Conservation (phyloP, 2,329 filamentous ascomycete genomes). For the Talaromyces sp. region DNA sequence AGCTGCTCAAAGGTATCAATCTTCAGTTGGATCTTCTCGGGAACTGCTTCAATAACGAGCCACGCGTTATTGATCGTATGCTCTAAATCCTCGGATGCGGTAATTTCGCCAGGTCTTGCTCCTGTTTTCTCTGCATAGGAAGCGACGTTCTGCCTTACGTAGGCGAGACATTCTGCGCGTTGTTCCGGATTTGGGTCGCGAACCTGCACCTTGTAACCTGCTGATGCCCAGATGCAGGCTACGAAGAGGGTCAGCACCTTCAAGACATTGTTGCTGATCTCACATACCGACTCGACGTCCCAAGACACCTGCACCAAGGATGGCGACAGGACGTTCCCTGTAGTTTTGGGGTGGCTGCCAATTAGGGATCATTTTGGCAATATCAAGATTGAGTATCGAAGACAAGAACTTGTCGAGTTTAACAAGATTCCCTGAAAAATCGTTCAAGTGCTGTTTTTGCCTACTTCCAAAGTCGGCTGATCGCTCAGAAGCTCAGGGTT, state of each 20-base stretch:
- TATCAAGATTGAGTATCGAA: too few species aligned
- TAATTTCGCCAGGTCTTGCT: too few species aligned
- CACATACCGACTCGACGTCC: slow-evolving; percentile 38
- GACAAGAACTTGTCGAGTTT: too few species aligned
- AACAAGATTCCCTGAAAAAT: too few species aligned
- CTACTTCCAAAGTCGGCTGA: too few species aligned
- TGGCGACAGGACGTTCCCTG: too few species aligned
- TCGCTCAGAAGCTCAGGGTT: too few species aligned
- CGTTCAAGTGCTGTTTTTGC: too few species aligned
- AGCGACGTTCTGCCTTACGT: neutral
- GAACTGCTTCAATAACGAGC: slow-evolving; percentile 5
- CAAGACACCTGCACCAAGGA: slow-evolving; percentile 31
- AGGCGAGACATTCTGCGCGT: slow-evolving; percentile 24
- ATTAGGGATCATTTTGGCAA: too few species aligned
- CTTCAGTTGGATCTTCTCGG: neutral
- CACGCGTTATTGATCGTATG: neutral
- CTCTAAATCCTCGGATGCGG: neutral
- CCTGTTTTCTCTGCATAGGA: neutral
- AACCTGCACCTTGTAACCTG: slow-evolving; percentile 30
- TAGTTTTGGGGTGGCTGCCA: too few species aligned
- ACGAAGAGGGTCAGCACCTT: too few species aligned
- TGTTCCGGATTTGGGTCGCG: slow-evolving; percentile 33
- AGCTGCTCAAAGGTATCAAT: slow-evolving; percentile 26
- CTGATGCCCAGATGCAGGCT: slow-evolving; percentile 35
- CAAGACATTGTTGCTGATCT: too few species aligned